Base-by-base conservation (phyloP, 139 green algal genomes). In the Limnomonas spitsbergensis region DNA sequence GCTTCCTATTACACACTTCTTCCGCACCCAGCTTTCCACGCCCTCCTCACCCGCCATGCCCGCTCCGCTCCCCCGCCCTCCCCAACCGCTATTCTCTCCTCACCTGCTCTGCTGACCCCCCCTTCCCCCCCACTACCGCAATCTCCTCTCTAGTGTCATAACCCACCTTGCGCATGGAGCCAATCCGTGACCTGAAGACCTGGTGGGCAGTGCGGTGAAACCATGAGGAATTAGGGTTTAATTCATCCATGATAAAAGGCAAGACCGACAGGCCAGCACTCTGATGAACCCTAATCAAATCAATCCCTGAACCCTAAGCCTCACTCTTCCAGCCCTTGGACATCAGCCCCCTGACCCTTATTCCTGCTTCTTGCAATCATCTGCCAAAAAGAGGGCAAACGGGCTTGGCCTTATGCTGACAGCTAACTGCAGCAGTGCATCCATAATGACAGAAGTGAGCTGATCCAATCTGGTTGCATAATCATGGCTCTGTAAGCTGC, bases 121-220 rank as follows among this genome's bases (percentile, higher is more conserved):
- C n/a, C n/a, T n/a, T n/a, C n/a, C n/a, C n/a, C n/a, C n/a, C n/a
- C n/a, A n/a, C n/a, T n/a, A n/a, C n/a, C n/a, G n/a, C n/a, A n/a
- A n/a, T n/a, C n/a, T n/a, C n/a, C n/a, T n/a, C n/a, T n/a, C n/a
- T n/a, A n/a, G n/a, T n/a, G n/a, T n/a, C n/a, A n/a, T n/a, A n/a
- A n/a, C 20, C 47, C 1, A 69, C 87, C 74, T 95, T 95, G 31
- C 91, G 81, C 84, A 92, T 34, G 0, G 81, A 89, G 7, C 91
- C 91, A 7, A 91, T 87, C 1, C 79, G 78, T 1, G 37, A 80
- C 2, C 89, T 66, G 72, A 95, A 92, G 0, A 91, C 66, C 84
- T 70, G 29, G 29, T 7, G 27, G 29, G 29, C 29, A 32, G 56
- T 7, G 29, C 27, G 1, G 2, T 0, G 2, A 27, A 54, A 54